Conservation (phyloP, 768 basidiomycete species). For the Suillus brevipes region DNA sequence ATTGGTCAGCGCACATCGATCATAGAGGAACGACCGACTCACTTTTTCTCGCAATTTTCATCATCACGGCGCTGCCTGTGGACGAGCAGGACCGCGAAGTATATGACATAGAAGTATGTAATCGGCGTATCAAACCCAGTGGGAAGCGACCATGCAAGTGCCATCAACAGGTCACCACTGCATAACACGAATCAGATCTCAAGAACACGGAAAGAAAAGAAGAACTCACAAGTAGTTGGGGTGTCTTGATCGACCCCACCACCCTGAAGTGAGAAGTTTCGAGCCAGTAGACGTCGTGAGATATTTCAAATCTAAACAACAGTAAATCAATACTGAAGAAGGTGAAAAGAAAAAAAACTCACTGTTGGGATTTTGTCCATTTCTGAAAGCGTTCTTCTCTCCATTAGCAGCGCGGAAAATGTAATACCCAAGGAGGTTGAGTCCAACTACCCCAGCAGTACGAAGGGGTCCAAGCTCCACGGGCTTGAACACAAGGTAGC, state of each 20-base stretch:
- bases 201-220: neutral
- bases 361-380: conserved; percentile 94
- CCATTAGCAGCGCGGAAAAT: conserved; percentile 88
- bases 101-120: conserved; percentile 92
- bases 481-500: conserved; percentile 90
- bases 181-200: neutral
- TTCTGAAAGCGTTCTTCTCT: conserved; percentile 96
- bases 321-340: neutral
- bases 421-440: conserved; percentile 78
- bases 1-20: neutral
- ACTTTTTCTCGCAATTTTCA: conserved; percentile 89
- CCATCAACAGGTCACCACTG: conserved; percentile 88
- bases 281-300: conserved; percentile 84
- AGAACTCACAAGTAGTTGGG: conserved; percentile 80
- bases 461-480: conserved; percentile 66
- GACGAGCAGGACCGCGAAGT: conserved; percentile 86
- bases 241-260: conserved; percentile 96
- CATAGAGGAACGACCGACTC: conserved; percentile 29
- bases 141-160: conserved; percentile 88
- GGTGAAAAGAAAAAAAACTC: neutral
- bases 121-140: conserved; percentile 91
- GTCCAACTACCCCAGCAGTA: conserved; percentile 57
- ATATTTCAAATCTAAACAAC: conserved; percentile 62
- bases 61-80: conserved; percentile 93
- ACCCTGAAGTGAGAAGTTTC: conserved; percentile 90